phyloP scores from a whole-genome alignment of 208 protist genomes.

The Leishmania lainsoni region DNA sequence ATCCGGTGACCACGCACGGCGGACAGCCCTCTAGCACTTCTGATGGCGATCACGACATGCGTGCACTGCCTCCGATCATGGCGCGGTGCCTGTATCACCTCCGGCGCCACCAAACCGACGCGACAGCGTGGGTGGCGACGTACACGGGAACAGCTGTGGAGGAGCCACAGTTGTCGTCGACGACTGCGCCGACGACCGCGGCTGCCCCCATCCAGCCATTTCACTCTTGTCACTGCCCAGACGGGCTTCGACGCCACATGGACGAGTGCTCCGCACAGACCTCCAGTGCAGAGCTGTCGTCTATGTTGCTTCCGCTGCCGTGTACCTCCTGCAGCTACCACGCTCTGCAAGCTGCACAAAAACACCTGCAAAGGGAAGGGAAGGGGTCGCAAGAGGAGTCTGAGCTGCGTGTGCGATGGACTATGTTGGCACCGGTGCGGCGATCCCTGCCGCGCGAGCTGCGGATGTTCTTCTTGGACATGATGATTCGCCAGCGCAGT shows the following conservation, averaged over 20 bases:
- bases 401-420: slow-evolving; percentile 16
- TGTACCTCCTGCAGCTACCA: slow-evolving; percentile 22
- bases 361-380: not conserved
- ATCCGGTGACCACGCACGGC: no score
- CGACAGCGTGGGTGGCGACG: slow-evolving; percentile 12
- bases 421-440: slow-evolving; percentile 10
- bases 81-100: slow-evolving; percentile 18
- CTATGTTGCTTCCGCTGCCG: slow-evolving; percentile 3
- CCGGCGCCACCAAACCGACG: slow-evolving; percentile 9
- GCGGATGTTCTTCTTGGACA: slow-evolving; percentile 32
- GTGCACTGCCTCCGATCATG: slow-evolving; percentile 25
- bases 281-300: not conserved
- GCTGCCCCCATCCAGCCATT: slow-evolving; percentile 9
- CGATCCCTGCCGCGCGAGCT: slow-evolving; percentile 26
- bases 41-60: not conserved
- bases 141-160: slow-evolving; percentile 8
- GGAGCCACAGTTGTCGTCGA: slow-evolving; percentile 1
- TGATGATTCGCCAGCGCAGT: slow-evolving; percentile 30
- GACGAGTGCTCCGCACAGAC: not conserved
- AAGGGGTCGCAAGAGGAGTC: not conserved
- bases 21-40: not conserved
- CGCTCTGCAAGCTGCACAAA: slow-evolving; percentile 7
- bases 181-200: not conserved
- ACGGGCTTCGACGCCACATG: not conserved
- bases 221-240: slow-evolving; percentile 18